Evolutionary conservation across 108 stramenopile genomes (phyloP).

Genomic region (Hondaea fermentalgiana): DNA sequence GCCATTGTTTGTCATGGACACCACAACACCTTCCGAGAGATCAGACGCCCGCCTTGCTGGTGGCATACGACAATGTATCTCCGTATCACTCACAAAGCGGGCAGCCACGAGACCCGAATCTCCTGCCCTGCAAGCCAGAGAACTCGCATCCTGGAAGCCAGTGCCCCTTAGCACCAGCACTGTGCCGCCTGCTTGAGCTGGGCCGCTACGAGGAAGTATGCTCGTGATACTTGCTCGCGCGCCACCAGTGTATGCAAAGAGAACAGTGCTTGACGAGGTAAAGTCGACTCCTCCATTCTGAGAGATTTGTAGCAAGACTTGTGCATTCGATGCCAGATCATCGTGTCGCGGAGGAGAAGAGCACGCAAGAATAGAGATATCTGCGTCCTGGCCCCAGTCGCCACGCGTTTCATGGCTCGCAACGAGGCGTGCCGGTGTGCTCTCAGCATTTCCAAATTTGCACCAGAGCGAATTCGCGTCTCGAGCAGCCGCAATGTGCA

Average conservation of each 20-base stretch:
- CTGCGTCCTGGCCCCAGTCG: background rate
- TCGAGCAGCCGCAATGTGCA: background rate
- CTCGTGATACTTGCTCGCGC: background rate
- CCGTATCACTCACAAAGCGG: background rate
- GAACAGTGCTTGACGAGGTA: background rate
- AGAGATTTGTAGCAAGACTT: background rate
- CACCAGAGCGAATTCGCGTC: background rate
- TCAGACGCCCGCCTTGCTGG: background rate
- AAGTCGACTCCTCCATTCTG: background rate
- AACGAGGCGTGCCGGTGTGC: background rate
- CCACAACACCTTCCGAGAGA: background rate
- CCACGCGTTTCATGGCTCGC: background rate
- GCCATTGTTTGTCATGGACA: constrained; percentile 33
- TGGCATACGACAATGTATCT: background rate
- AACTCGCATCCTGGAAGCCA: background rate
- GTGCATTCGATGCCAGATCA: background rate
- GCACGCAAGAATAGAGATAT: background rate
- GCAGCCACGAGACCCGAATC: background rate
- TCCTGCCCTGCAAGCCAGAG: constrained; percentile 19
- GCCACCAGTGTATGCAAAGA: background rate
- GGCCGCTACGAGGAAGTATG: background rate
- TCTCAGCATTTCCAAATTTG: background rate
- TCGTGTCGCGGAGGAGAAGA: background rate
- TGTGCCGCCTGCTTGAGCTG: background rate
- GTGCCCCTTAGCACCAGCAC: background rate